Conservation (phyloP, 257 asterid genomes). For the Penstemon newberryi region DNA sequence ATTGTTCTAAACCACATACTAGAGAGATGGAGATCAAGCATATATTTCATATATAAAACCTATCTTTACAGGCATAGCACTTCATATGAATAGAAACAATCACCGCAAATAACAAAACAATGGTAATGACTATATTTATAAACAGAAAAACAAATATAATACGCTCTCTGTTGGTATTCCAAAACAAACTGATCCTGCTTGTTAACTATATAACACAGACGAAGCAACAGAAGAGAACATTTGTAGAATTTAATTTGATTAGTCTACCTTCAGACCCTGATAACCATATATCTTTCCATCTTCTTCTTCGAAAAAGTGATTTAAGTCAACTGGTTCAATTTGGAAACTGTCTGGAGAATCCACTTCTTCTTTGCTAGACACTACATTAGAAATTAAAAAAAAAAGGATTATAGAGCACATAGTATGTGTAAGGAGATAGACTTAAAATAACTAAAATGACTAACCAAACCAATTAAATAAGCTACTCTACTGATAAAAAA, state of each 20-base stretch:
- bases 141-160: not conserved
- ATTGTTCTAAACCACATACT: not conserved
- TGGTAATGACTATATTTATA: not conserved
- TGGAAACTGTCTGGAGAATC: slow-evolving; percentile 58
- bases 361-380: slow-evolving; percentile 72
- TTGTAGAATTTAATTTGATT: slow-evolving; percentile 7
- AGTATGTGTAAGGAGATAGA: not conserved
- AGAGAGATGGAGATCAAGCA: not conserved
- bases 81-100: not conserved
- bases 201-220: not conserved
- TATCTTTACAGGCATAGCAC: not conserved
- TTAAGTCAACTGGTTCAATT: slow-evolving; percentile 75
- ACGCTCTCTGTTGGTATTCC: no score
- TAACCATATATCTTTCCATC: slow-evolving; percentile 87
- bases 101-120: not conserved
- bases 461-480: not conserved
- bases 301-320: slow-evolving; percentile 67
- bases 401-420: no score
- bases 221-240: not conserved
- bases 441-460: slow-evolving; percentile 16
- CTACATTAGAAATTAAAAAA: slow-evolving; percentile 30
- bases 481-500: not conserved
- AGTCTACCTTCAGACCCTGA: slow-evolving; percentile 69
- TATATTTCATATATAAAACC: not conserved
- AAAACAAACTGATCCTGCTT: not conserved